phyloP scores from a whole-genome alignment of 805 yeast species.

The Pichia paraexigua region DNA sequence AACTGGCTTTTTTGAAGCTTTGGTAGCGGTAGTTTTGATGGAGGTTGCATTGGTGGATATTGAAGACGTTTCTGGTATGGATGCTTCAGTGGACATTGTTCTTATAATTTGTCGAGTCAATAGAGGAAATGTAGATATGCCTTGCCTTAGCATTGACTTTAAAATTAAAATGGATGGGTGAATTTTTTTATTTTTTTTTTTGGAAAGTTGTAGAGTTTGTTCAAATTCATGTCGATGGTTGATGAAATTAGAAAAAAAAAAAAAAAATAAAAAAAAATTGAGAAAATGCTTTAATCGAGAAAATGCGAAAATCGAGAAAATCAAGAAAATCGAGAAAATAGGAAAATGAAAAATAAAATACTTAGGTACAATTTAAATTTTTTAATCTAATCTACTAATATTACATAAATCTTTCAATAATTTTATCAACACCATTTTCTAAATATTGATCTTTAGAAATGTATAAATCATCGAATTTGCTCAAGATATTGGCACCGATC shows the following conservation, averaged over 20 bases:
- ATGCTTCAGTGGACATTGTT: background rate
- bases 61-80: background rate
- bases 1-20: background rate
- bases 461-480: conserved; percentile 51
- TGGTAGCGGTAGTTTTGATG: background rate
- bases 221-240: no score
- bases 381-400: background rate
- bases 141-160: background rate
- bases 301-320: background rate
- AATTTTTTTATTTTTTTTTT: no score
- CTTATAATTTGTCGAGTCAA: background rate
- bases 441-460: conserved; percentile 57
- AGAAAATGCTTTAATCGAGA: no score
- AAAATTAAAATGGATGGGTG: no score
- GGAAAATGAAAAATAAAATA: background rate
- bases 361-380: no score
- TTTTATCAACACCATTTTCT: conserved; percentile 45
- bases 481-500: conserved; percentile 68
- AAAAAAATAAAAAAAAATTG: no score
- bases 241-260: background rate
- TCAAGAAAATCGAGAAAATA: no score
- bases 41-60: background rate
- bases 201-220: background rate
- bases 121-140: background rate
- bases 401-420: conserved; percentile 3